Evolutionary conservation across 164 flowering plant genomes (phyloP).

Genomic region (Annona cherimola): DNA sequence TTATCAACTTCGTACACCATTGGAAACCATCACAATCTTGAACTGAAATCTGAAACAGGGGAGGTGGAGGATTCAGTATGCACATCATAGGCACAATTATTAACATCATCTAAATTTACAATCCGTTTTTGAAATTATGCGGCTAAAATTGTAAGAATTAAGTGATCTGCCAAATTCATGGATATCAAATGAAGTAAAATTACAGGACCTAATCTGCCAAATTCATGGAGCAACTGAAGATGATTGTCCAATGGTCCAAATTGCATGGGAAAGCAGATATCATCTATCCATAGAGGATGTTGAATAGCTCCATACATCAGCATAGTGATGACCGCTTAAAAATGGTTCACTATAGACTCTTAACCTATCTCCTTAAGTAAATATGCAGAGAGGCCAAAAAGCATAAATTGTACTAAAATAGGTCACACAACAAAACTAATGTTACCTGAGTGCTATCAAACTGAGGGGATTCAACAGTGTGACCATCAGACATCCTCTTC

Average conservation of each 20-base stretch:
- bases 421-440: neutral
- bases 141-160: neutral
- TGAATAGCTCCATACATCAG: neutral
- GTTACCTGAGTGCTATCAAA: constrained; percentile 41
- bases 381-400: neutral
- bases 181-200: neutral
- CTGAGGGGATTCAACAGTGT: constrained; percentile 15
- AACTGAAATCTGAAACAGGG: neutral
- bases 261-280: neutral
- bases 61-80: neutral
- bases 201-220: neutral
- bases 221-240: neutral
- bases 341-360: neutral
- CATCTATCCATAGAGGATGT: neutral
- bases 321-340: neutral
- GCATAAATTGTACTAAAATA: neutral
- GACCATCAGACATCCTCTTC: constrained; percentile 39
- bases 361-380: neutral
- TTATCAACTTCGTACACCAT: neutral
- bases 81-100: no score
- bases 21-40: constrained; percentile 2
- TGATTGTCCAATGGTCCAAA: neutral
- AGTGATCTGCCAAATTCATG: neutral
- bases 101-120: neutral
- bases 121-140: neutral